A percentile compares a stretch with the other conserved stretches of the same genome.
These are phyloP conservation scores for Bipolaris sorokiniana DNA, from an alignment of 2,329 filamentous ascomycete genomes.

Conservation along the genomic window DNA sequence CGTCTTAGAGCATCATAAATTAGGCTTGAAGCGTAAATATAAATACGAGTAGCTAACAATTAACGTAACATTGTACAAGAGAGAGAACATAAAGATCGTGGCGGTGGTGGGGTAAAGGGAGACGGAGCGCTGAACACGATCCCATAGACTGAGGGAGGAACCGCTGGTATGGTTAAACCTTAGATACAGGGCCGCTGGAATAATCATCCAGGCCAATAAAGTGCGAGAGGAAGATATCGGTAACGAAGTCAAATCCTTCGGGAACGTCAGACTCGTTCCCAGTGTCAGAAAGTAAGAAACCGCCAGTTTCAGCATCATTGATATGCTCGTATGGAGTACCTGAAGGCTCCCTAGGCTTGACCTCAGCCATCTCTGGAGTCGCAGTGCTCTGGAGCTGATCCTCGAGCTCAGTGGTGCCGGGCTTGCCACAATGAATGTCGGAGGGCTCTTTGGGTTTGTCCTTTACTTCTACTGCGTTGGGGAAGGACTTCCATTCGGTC, in stretches of 20 bases:
- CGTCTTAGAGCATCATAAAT: neutral
- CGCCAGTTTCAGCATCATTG: too few relatives aligned
- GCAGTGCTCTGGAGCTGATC: too few relatives aligned
- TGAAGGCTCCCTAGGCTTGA: neutral
- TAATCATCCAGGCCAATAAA: neutral
- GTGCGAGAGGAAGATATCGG: neutral
- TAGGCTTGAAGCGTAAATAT: neutral
- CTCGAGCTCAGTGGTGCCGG: too few relatives aligned
- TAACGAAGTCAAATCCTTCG: too few relatives aligned
- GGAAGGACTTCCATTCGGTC: neutral
- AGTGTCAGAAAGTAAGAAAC: neutral
- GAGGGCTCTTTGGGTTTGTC: neutral
- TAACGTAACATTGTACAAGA: neutral
- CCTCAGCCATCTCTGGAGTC: too few relatives aligned
- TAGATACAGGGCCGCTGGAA: neutral
- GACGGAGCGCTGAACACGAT: neutral
- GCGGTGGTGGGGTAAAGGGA: neutral
- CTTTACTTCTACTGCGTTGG: neutral
- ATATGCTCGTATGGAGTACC: too few relatives aligned
- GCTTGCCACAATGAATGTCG: too few relatives aligned
- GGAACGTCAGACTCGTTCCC: too few relatives aligned
- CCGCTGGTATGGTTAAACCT: neutral
- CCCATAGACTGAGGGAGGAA: neutral
- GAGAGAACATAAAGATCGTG: neutral
- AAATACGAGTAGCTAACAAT: neutral